A percentile compares a stretch with the other conserved stretches of the same genome.
Conservation (phyloP, 2,329 filamentous ascomycete genomes). For the Coleophoma eucalyptorum region DNA sequence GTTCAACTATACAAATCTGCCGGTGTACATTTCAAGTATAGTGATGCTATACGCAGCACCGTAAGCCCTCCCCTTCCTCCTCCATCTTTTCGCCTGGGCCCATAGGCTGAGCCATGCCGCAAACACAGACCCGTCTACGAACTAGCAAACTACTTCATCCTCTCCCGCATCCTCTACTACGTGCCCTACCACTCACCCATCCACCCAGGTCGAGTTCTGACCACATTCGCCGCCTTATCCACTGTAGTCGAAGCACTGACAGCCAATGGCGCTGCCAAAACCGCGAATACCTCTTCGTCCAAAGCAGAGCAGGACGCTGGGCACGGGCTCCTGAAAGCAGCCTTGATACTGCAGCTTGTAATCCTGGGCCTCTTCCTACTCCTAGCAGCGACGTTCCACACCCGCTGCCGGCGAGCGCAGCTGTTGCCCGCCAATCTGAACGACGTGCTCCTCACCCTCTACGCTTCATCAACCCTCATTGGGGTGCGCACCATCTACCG, state of each 20-base stretch:
- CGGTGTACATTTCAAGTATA: slow-evolving; percentile 40
- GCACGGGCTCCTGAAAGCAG: slow-evolving; percentile 43
- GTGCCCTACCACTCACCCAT: slow-evolving; percentile 54
- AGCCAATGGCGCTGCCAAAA: slow-evolving; percentile 43
- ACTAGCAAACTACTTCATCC: slow-evolving; percentile 57
- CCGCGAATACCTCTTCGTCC: slow-evolving; percentile 40
- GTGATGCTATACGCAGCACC: slow-evolving; percentile 25
- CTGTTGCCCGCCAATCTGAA: slow-evolving; percentile 18
- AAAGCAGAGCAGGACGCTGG: slow-evolving; percentile 35
- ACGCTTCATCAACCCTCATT: slow-evolving; percentile 45
- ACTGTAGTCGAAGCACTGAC: slow-evolving; percentile 43
- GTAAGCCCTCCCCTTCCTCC: slow-evolving; percentile 7
- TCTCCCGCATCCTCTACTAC: slow-evolving; percentile 57
- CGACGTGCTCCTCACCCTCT: slow-evolving; percentile 42
- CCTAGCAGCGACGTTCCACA: slow-evolving; percentile 46
- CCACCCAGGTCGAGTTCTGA: slow-evolving; percentile 39
- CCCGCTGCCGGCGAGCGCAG: slow-evolving; percentile 33
- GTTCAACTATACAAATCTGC: slow-evolving; percentile 42
- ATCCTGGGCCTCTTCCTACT: slow-evolving; percentile 45
- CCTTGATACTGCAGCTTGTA: slow-evolving; percentile 50
- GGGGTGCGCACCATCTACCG: slow-evolving; percentile 52
- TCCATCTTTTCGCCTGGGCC: too few species aligned
- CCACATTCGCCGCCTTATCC: slow-evolving; percentile 43
- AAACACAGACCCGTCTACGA: slow-evolving; percentile 51
- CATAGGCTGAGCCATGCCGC: too few species aligned